phyloP scores from a whole-genome alignment of 2,329 filamentous ascomycete species.

The Fusarium graminum region DNA sequence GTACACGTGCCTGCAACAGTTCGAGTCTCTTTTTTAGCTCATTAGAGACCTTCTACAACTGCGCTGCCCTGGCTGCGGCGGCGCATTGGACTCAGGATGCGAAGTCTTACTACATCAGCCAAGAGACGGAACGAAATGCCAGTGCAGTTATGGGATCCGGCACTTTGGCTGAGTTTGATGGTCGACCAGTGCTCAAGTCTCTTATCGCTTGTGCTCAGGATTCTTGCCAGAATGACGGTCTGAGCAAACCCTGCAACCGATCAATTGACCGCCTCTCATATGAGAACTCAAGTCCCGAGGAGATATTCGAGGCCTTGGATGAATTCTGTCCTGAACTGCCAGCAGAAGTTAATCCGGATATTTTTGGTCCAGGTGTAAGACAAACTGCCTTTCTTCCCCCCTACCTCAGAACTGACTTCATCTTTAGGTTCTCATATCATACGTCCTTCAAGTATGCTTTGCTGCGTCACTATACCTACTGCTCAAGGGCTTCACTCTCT shows the following conservation, averaged over 20 bases:
- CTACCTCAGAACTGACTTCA: conserved; percentile 18
- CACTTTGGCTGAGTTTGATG: conserved; percentile 51
- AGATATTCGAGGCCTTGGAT: conserved; percentile 54
- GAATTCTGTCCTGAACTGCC: conserved; percentile 54
- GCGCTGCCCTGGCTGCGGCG: conserved; percentile 54
- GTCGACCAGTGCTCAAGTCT: conserved; percentile 49
- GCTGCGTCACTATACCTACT: conserved; percentile 52
- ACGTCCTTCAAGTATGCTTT: conserved; percentile 56
- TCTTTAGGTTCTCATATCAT: conserved; percentile 55
- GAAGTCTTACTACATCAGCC: conserved; percentile 49
- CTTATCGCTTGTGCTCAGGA: conserved; percentile 55
- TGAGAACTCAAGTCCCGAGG: conserved; percentile 45
- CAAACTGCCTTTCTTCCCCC: background rate
- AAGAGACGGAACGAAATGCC: conserved; percentile 54
- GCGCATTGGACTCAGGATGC: conserved; percentile 53
- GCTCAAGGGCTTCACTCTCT: conserved; percentile 55
- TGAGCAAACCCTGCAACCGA: conserved; percentile 51
- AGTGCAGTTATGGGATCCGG: conserved; percentile 54
- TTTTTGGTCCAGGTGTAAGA: conserved; percentile 57
- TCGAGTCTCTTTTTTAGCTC: conserved; percentile 52
- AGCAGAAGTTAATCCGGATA: conserved; percentile 57
- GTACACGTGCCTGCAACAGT: conserved; percentile 52
- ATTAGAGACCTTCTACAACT: conserved; percentile 57
- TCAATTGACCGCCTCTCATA: conserved; percentile 48
- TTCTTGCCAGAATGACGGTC: conserved; percentile 53